Conservation (phyloP, 495 filamentous ascomycete genomes). For the Hypoxylon fuscum region DNA sequence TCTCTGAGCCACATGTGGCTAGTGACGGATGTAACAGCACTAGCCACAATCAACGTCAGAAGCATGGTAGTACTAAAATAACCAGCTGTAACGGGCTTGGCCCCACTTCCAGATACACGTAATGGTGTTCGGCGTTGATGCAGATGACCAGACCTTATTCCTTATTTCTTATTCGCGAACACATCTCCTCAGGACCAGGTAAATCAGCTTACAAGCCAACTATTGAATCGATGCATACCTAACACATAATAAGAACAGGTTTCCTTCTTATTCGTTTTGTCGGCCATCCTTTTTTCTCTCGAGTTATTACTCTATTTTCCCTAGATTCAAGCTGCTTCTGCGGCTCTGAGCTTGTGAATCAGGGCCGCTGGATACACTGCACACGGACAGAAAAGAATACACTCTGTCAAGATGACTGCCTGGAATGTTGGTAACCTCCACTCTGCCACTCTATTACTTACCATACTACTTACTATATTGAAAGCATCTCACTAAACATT, state of each 20-base stretch:
- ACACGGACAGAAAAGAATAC: slow-evolving; percentile 14
- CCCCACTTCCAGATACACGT: slow-evolving; percentile 35
- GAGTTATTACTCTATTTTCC: slow-evolving; percentile 8
- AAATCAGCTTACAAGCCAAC: slow-evolving; percentile 19
- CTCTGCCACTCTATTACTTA: neutral
- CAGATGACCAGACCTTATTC: too few species aligned
- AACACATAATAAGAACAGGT: slow-evolving; percentile 16
- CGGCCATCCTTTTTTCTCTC: neutral
- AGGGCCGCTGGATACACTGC: slow-evolving; percentile 34
- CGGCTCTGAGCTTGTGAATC: slow-evolving; percentile 37
- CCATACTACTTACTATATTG: too few species aligned
- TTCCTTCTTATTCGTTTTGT: neutral
- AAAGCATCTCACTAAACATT: neutral
- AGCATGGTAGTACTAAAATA: neutral
- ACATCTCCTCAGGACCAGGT: slow-evolving; percentile 1
- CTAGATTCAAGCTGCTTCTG: slow-evolving; percentile 22
- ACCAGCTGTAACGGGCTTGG: neutral
- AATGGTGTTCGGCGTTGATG: slow-evolving; percentile 26
- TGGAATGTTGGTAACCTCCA: slow-evolving; percentile 32
- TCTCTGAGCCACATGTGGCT: too few species aligned
- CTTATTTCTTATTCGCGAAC: slow-evolving; percentile 26
- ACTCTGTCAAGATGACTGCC: slow-evolving; percentile 28
- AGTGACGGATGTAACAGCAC: neutral
- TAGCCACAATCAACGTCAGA: slow-evolving; percentile 16
- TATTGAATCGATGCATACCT: slow-evolving; percentile 11